Conservation (phyloP, 2,329 filamentous ascomycete genomes). For the Xylaria multiplex region DNA sequence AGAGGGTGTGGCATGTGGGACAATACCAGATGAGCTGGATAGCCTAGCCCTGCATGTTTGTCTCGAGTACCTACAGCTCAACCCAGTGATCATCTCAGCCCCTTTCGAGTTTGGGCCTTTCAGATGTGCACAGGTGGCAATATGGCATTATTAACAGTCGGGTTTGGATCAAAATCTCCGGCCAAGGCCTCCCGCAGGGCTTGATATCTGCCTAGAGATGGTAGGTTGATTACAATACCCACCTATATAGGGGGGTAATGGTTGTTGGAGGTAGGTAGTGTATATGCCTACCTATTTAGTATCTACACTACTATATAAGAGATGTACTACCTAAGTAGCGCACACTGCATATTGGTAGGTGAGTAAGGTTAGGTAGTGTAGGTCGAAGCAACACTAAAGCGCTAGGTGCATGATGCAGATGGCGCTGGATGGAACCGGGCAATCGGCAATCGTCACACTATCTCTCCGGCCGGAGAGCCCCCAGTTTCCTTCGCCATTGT, state of each 20-base stretch:
- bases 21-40: conserved; percentile 33
- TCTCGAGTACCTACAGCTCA: conserved; percentile 28
- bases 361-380: not conserved
- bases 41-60: conserved; percentile 22
- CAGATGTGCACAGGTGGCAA: not conserved
- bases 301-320: no score
- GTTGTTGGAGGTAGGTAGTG: no score
- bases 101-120: conserved; percentile 11
- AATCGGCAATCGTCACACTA: conserved; percentile 36
- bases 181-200: no score
- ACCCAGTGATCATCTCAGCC: conserved; percentile 30
- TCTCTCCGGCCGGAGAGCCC: conserved; percentile 16
- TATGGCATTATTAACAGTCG: not conserved
- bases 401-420: conserved; percentile 29
- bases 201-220: not conserved
- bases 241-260: no score
- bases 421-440: conserved; percentile 20
- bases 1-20: conserved; percentile 30
- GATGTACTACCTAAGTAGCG: no score
- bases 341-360: not conserved
- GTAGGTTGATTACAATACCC: no score
- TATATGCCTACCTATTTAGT: no score
- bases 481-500: conserved; percentile 23
- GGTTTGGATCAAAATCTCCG: conserved; percentile 4
- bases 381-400: not conserved